A percentile compares a stretch with the other conserved stretches of the same genome.
These are phyloP conservation scores for Neurospora sp. DNA, from an alignment of 495 filamentous ascomycete genomes.

Conservation along the genomic window DNA sequence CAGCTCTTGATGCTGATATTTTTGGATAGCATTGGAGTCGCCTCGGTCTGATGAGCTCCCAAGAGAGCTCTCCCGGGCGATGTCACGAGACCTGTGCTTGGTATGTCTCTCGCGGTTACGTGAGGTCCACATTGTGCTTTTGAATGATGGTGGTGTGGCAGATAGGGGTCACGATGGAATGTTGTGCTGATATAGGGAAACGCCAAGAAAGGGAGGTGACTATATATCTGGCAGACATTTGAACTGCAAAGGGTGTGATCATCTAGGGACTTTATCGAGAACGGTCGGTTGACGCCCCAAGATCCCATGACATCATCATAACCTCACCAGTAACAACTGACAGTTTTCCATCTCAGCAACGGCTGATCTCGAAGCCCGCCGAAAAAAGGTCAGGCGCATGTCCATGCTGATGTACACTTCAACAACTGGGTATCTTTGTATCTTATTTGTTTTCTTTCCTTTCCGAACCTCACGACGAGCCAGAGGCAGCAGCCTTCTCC, in stretches of 20 bases:
- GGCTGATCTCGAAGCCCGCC: not conserved
- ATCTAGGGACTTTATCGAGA: not conserved
- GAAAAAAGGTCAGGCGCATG: not conserved
- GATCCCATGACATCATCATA: not conserved
- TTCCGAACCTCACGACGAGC: not conserved
- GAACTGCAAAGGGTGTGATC: not conserved
- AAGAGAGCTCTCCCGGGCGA: not conserved
- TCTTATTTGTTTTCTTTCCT: not conserved
- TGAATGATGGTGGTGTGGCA: not conserved
- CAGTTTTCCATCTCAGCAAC: not conserved
- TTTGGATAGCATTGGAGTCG: not conserved
- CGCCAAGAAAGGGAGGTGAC: not conserved
- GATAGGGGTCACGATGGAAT: not conserved
- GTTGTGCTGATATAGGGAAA: not conserved
- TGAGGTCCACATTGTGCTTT: not conserved
- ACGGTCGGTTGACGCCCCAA: not conserved
- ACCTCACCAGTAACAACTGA: not conserved
- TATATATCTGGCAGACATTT: not conserved
- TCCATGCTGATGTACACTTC: not conserved
- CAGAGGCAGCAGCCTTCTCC: slow-evolving; percentile 18
- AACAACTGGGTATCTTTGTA: not conserved
- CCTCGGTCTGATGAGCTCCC: not conserved
- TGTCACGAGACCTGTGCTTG: not conserved
- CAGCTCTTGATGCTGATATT: not conserved
- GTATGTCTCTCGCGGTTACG: not conserved